Base-by-base conservation (phyloP, 805 yeast genomes). In the Pichia ethanolica region DNA sequence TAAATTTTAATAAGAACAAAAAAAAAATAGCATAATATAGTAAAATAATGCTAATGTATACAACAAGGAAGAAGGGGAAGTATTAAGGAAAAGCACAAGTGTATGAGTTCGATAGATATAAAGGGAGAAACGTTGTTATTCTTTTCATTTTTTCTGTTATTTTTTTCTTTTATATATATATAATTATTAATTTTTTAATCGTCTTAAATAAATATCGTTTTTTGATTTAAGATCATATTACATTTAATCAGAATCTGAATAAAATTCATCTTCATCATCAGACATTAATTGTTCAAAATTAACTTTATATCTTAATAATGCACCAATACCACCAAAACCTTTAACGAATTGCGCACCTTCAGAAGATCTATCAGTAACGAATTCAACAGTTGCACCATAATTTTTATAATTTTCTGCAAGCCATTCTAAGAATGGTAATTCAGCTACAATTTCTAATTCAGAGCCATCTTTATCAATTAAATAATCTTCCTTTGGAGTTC, bases 301-400 rank as follows among this genome's bases (percentile, higher is more conserved):
- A 60, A 93, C 93, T 71, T 89, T 89, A 72, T 93, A 93, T 74
- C 99, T 89, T 68, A 93, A 75, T 60, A 93, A 68, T 51, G 97
- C 97, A 69, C 99, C 99, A 58, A 93, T 80, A 73, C 99, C 99
- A 85, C 99, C 99, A 65, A 93, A 93, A 52, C 99, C 99, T 61
- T 82, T 84, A 52, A 86, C 95, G 70, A 93, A 93, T 74, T 93
- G 99, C 42, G 98, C 95, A 76, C 99, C 99, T 72, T 93, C 99
- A 41, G 95, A 84, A 26, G 96, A 86, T 72, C 89, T 83, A 73
- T 93, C 98, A 45, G 97, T 87, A 59, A 93, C 96, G 61, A 93
- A 93, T 74, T 93, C 99, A 61, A 93, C 78, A 53, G 85, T 81
- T 47, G 99, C 96, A 79, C 99, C 99, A 62, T 79, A 93, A 62